These are phyloP conservation scores for Eucalyptus coolabah DNA, from an alignment of 345 rosid species.

Conservation along the genomic window DNA sequence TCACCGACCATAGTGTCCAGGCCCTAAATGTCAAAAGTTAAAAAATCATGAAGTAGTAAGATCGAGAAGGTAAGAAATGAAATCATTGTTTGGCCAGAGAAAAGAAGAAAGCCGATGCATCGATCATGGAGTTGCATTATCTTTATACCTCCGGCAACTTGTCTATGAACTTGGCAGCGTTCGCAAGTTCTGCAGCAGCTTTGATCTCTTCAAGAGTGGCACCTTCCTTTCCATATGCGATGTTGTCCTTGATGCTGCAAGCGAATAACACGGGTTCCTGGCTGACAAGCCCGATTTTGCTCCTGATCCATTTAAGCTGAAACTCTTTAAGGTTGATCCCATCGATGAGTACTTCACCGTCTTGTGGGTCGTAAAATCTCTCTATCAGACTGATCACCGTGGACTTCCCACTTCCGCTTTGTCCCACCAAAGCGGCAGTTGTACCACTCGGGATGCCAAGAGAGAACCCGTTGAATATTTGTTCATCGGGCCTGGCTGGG, in stretches of 20 bases:
- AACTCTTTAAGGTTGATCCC: conserved; percentile 13
- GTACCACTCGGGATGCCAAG: conserved; percentile 13
- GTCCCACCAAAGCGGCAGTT: conserved; percentile 26
- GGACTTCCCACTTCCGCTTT: conserved; percentile 31
- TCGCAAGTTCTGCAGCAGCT: conserved; percentile 19
- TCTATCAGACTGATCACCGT: conserved; percentile 18
- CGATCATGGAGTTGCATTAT: not conserved
- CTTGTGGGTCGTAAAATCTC: conserved; percentile 20
- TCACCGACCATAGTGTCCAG: conserved; percentile 35
- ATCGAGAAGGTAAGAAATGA: not conserved
- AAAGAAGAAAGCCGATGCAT: not conserved
- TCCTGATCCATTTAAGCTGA: conserved; percentile 21
- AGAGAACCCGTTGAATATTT: conserved; percentile 13
- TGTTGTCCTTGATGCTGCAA: conserved; percentile 18
- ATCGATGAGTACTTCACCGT: conserved; percentile 15
- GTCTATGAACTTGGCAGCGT: conserved; percentile 26
- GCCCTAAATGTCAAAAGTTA: conserved; percentile 4
- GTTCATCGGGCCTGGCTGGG: conserved; percentile 30
- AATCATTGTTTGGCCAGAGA: not conserved
- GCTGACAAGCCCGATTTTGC: conserved; percentile 24
- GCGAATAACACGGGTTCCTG: conserved; percentile 24
- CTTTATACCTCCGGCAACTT: conserved; percentile 18
- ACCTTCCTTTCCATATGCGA: conserved; percentile 25
- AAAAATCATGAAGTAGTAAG: not conserved
- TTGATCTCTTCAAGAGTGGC: conserved; percentile 17